Evolutionary conservation across 805 yeast species (phyloP), one percentile per base, ranked within the genome.

Genomic region (Allodekkera sacchari): DNA sequence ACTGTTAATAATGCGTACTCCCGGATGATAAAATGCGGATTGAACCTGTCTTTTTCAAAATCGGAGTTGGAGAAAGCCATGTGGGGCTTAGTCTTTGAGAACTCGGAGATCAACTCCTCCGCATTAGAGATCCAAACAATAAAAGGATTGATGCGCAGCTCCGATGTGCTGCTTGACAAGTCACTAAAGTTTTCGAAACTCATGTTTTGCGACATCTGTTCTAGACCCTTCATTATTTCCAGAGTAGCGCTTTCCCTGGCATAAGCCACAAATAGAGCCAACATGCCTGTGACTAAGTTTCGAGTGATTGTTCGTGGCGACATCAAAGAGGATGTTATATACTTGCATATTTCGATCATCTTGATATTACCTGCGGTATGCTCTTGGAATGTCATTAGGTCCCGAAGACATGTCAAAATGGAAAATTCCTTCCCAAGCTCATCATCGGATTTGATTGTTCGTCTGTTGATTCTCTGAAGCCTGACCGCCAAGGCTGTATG

Each of bases 241-340:
- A 27, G 22, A 1, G 49, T 22, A 5, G 53, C 47, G 2, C 33
- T 21, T 11, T 34, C 15, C n/a, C 37, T 39, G 11, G 39, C 39
- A 22, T 50, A 45, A 1, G 50, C 51, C 15, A 52, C 35, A 7
- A 78, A 48, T 30, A 74, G 67, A 17, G 74, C 67, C 31, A 87
- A 59, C 40, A 88, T 70, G 38, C 88, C 96, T 2, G 89, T 79
- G 1, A 85, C 92, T 22, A 79, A 62, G 43, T 75, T 80, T 42
- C 95, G 64, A 1, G 96, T 85, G 3, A 77, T 61, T 22, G 87
- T 58, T 34, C 83, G 66, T 0, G 87, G 77, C 4, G 96, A 83
- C 7, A 81, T 52, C 28, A 92, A 59, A 7, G 92, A 83, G 22
- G 83, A 75, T 1, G 83, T 61, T 6, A 87, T 64, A 2, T 92